These are phyloP conservation scores for Hypoxylon sp. DNA, from an alignment of 2,329 filamentous ascomycete species.

Conservation along the genomic window DNA sequence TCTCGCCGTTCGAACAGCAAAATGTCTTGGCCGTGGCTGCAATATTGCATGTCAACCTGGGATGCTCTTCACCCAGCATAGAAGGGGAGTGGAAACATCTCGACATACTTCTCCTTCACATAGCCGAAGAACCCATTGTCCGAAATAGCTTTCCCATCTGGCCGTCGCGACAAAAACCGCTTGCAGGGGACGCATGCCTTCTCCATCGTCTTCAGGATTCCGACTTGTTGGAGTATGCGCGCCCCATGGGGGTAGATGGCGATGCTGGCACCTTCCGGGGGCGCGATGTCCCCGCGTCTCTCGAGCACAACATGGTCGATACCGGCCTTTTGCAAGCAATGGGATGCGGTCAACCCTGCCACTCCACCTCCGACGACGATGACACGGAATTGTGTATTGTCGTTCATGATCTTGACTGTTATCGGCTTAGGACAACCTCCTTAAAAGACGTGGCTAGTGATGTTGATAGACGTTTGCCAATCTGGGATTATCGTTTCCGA, in stretches of 20 bases:
- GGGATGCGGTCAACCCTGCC: constrained; percentile 27
- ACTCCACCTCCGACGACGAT: constrained; percentile 35
- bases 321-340: constrained; percentile 29
- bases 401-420: background rate
- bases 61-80: background rate
- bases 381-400: constrained; percentile 10
- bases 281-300: constrained; percentile 13
- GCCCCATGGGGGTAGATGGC: constrained; percentile 27
- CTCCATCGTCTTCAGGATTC: constrained; percentile 7
- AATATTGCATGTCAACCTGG: background rate
- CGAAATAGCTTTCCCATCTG: constrained; percentile 6
- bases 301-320: constrained; percentile 39
- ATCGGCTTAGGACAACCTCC: background rate
- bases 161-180: background rate
- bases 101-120: constrained; percentile 1
- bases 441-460: background rate
- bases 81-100: background rate
- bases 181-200: background rate
- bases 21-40: constrained; percentile 16
- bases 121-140: background rate
- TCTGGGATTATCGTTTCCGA: background rate
- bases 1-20: constrained; percentile 16
- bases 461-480: background rate
- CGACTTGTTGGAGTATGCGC: constrained; percentile 32
- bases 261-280: constrained; percentile 31